Evolutionary conservation across 352 stramenopile species (phyloP).

Genomic region (Globisporangium paddicum): DNA sequence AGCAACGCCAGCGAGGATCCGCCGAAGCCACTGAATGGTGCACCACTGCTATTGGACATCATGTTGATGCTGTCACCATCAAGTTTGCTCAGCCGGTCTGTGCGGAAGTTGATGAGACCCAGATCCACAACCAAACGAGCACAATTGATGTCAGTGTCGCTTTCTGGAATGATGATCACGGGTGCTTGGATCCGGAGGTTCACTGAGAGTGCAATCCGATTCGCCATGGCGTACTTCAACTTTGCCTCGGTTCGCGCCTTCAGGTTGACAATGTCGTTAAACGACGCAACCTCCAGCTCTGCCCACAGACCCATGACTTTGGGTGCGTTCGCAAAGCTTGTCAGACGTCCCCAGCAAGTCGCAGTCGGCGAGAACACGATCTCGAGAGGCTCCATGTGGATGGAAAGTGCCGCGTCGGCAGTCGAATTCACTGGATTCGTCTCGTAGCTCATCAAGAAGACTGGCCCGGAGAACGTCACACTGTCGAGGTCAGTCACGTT

Average conservation of each 20-base stretch:
- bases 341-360: slow-evolving; percentile 71
- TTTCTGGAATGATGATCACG: slow-evolving; percentile 81
- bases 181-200: slow-evolving; percentile 84
- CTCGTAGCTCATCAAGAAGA: slow-evolving; percentile 85
- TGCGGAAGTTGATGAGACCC: slow-evolving; percentile 81
- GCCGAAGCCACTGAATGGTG: slow-evolving; percentile 22
- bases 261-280: slow-evolving; percentile 89
- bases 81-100: slow-evolving; percentile 74
- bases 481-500: slow-evolving; percentile 43
- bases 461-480: slow-evolving; percentile 60
- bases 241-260: slow-evolving; percentile 85
- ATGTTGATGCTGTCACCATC: slow-evolving; percentile 45
- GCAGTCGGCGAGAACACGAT: slow-evolving; percentile 85
- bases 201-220: slow-evolving; percentile 72
- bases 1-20: slow-evolving; percentile 35
- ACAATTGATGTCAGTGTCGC: slow-evolving; percentile 75
- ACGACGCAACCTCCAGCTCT: slow-evolving; percentile 83
- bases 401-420: slow-evolving; percentile 69
- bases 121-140: slow-evolving; percentile 77
- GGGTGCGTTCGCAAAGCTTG: slow-evolving; percentile 73
- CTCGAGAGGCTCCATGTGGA: slow-evolving; percentile 84
- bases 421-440: slow-evolving; percentile 61
- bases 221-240: slow-evolving; percentile 87
- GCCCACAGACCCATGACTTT: slow-evolving; percentile 76
- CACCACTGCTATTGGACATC: slow-evolving; percentile 23